Percentiles rank a stretch among this genome's conserved stretches.
phyloP scores from a whole-genome alignment of 2,329 filamentous ascomycete genomes.

The Podosphaera xanthii region DNA sequence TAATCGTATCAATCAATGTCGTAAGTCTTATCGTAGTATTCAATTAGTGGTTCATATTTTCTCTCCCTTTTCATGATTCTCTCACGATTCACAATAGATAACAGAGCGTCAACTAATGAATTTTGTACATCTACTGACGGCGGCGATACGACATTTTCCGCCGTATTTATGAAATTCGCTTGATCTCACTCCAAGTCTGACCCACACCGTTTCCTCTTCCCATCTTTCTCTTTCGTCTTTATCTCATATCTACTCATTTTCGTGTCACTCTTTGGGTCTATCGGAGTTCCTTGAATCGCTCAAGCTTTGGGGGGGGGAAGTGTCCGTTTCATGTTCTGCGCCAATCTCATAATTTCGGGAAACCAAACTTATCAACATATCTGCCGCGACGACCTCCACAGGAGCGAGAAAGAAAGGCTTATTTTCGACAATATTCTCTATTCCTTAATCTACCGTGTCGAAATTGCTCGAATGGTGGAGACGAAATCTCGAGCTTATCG shows the following conservation, averaged over 20 bases:
- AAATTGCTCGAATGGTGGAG: not conserved
- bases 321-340: not conserved
- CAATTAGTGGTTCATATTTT: not conserved
- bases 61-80: not conserved
- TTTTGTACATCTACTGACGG: not conserved
- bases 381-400: not conserved
- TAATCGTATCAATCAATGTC: too few species aligned
- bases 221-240: not conserved
- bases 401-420: not conserved
- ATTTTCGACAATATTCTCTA: not conserved
- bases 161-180: not conserved
- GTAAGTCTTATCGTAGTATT: too few species aligned
- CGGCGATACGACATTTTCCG: not conserved
- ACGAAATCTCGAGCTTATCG: not conserved
- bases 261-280: not conserved
- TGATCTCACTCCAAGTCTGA: not conserved
- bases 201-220: not conserved
- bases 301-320: not conserved
- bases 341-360: not conserved
- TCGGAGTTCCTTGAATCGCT: not conserved
- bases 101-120: not conserved
- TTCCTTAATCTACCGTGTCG: not conserved
- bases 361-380: not conserved
- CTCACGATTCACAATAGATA: not conserved
- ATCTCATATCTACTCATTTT: not conserved